Evolutionary conservation across 371 early-diverging fungal species (phyloP), one percentile per base, ranked within the genome.

Genomic region (Umbelopsis sp.): DNA sequence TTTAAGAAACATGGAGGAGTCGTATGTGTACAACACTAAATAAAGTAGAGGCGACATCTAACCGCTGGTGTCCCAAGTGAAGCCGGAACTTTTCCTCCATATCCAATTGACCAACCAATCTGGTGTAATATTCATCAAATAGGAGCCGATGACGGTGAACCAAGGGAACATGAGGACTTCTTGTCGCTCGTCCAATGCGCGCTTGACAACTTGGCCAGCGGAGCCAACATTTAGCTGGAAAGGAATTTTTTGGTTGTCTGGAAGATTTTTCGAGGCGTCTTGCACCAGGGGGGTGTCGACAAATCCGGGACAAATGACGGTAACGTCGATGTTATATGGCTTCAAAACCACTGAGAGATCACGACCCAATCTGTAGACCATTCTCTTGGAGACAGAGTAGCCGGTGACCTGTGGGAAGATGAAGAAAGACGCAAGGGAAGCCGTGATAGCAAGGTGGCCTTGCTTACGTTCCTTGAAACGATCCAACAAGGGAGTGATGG

Each of bases 101-200:
- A 64, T 64, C 64, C 64, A 64, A 29, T 64, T 64, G 24, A 44
- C 46, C 18, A 64, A 24, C 64, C 64, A 64, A 24, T 64, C 64
- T 38, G 41, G 64, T 0, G 64, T 64, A n/a, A 64, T 64, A 45
- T 64, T 64, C 64, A 64, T 64, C n/a, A 44, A 12, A 22, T 44
- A 46, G 3, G 64, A 45, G 4, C 45, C 64, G 8, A 64, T 64
- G 16, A 64, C 10, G 45, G 64, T 64, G 22, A 18, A 35, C 46
- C 24, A 64, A n/a, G 67, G 67, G 67, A 67, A 67, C 50, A 53
- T 53, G 41, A 67, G 37, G 22, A 67, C 53, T n/a, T 67, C 67
- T 24, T 67, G 52, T 35, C 53, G 50, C 20, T 67, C 53, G 20
- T 67, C 50, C n/a, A 67, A 37, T 7, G 52, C 67, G 7, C 44